phyloP scores from a whole-genome alignment of 352 stramenopile species.

The Pythium vanterpoolii region DNA sequence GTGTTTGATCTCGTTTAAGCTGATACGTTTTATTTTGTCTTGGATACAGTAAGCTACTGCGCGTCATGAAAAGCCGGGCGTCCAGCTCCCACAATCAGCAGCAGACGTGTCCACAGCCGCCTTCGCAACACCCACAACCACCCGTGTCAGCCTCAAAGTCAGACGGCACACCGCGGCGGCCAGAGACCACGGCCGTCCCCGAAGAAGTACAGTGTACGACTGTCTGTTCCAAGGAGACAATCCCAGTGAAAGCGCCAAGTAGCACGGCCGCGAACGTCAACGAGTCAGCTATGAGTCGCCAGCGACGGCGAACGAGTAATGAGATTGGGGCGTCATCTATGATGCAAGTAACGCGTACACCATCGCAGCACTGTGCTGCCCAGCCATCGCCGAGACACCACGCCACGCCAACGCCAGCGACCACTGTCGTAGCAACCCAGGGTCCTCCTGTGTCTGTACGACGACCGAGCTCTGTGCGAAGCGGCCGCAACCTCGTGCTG shows the following conservation, averaged over 20 bases:
- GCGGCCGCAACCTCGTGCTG: slow-evolving; percentile 46
- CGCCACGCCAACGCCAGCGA: not conserved
- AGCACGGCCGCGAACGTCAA: not conserved
- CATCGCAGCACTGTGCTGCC: not conserved
- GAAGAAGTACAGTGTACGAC: slow-evolving; percentile 15
- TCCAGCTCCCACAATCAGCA: not conserved
- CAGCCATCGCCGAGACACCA: slow-evolving; percentile 4
- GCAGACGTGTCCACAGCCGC: not conserved
- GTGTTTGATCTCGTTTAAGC: not conserved
- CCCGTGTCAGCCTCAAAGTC: slow-evolving; percentile 2
- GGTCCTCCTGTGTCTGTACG: not conserved
- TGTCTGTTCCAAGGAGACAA: slow-evolving; percentile 10
- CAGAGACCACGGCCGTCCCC: not conserved
- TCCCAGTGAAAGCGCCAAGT: slow-evolving; percentile 17
- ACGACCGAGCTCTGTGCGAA: slow-evolving; percentile 42
- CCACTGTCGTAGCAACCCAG: not conserved
- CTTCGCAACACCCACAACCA: not conserved
- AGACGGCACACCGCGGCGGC: slow-evolving; percentile 16
- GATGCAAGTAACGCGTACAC: not conserved
- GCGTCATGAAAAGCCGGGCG: slow-evolving; percentile 32
- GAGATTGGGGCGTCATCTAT: not conserved
- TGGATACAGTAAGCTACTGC: slow-evolving; percentile 33
- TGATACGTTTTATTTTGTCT: not conserved
- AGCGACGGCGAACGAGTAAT: slow-evolving; percentile 9
- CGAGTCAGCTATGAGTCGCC: not conserved